Percentiles rank a stretch among this genome's conserved stretches.
Evolutionary conservation across 2,329 filamentous ascomycete species (phyloP).

Genomic region (Ilyonectria destructans): DNA sequence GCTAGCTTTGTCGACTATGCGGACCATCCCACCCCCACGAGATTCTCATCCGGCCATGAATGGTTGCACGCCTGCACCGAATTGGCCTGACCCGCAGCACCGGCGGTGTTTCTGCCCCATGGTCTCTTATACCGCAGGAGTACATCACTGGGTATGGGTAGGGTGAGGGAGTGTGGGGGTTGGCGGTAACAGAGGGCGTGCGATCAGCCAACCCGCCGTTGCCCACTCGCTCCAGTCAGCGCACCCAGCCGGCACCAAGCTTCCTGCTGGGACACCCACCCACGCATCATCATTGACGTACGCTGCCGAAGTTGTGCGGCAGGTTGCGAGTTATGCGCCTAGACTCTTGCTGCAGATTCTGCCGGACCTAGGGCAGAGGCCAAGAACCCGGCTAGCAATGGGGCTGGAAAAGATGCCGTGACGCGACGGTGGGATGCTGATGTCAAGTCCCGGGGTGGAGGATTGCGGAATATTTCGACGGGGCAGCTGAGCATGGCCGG

Average conservation of each 20-base stretch:
- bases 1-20: background rate
- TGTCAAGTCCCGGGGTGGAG: constrained; percentile 21
- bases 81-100: constrained; percentile 18
- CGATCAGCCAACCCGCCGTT: constrained; percentile 10
- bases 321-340: constrained; percentile 13
- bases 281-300: constrained; percentile 24
- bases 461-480: constrained; percentile 11
- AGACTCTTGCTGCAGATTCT: constrained; percentile 15
- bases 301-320: constrained; percentile 11
- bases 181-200: constrained; percentile 7
- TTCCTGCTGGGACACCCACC: constrained; percentile 2
- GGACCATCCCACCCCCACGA: constrained; percentile 2
- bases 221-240: constrained; percentile 8
- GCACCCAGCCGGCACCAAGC: constrained; percentile 5
- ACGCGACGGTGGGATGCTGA: constrained; percentile 8
- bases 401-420: constrained; percentile 4
- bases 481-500: background rate
- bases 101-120: constrained; percentile 1
- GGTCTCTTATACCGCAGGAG: constrained; percentile 5
- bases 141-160: constrained; percentile 13
- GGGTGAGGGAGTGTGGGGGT: constrained; percentile 20
- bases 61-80: constrained; percentile 15
- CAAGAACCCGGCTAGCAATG: constrained; percentile 22
- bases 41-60: background rate
- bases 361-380: constrained; percentile 1